Evolutionary conservation across 345 rosid species (phyloP), one percentile per base, ranked within the genome.

Genomic region (Gossypium mustelinum): DNA sequence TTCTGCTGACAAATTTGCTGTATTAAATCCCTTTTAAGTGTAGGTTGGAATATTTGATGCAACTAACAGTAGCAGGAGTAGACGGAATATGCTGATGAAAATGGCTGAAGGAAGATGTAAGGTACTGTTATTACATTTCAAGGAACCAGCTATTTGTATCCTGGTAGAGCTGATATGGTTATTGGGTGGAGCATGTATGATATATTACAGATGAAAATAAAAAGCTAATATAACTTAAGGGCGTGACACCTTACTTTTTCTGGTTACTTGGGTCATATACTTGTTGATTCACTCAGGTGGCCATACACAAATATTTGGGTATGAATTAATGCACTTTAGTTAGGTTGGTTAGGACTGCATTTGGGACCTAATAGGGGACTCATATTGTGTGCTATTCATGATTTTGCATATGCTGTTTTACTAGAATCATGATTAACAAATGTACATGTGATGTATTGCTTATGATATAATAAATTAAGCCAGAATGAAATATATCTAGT

Each of bases 41-140:
- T 83, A 96, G 99, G 99, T 96, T 71, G 99, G 99, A 77, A 86
- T 96, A 81, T 89, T 96, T 92, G 99, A 93, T 85, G 99, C 99
- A 72, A 96, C 98, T 71, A 96, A 93, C 83, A 96, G 97, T 83
- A 85, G 82, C 77, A 87, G 95, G 74, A 80, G 55, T 63, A 83
- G 99, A 79, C 90, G 99, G 86, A 96, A 88, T 80, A 83, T 96
- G 99, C 89, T 96, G 84, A 92, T 96, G 98, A 92, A 96, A 89
- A 87, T 96, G 97, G 99, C 98, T 76, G 99, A 93, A 86, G 99
- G 99, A 76, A 96, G 87, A 54, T 96, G 99, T 89, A 96, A 96
- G 99, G 99, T 93, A 90, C 17, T 9, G 7, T 75, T 70, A 68
- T 58, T 44, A 58, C 73, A 34, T 45, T 2, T 11, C 17, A 29